Evolutionary conservation across 73 alveolate genomes (phyloP), one percentile per base, ranked within the genome.

Genomic region (Symbiodinium natans): DNA sequence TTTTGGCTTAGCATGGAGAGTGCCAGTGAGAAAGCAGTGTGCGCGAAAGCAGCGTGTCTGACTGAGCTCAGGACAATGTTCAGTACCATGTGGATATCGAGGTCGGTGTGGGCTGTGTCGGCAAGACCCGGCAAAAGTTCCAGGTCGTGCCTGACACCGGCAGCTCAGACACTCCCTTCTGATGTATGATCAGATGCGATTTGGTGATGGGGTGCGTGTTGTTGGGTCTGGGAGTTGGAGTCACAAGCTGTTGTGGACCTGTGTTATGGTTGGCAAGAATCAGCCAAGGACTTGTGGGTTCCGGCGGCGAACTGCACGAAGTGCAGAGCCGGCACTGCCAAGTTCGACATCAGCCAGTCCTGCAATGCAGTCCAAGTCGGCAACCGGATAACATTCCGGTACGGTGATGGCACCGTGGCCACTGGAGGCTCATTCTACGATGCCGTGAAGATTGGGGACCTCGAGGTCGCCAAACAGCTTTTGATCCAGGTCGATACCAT

Each of bases 321-420:
- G 40, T 90, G 97, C 80, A 90, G 80, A 39, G 17, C 97, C 8
- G 89, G 97, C n/a, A 90, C 97, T 29, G n/a, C 38, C 42, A 90
- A 85, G 97, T 90, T 90, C 39, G 97, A 90, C n/a, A 90, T 90
- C 89, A 42, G 43, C 31, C 48, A 73, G 34, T 90, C 97, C 54
- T 90, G 97, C 80, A 19, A 90, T n/a, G 97, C 97, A 3, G 80
- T 68, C 38, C 80, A 90, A 29, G 36, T 63, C 36, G 80, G 80
- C 40, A 63, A 63, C 33, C 33, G 80, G 80, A 63, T 63, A 63
- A 90, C 97, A 84, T 90, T 90, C 88, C 97, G 97, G 80, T 90
- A 90, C 83, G 97, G 97, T 36, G 97, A 90, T 39, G 97, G 97
- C 87, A 90, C 97, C 9, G 97, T 90, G 88, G 97, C 97, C 77